A percentile compares a stretch with the other conserved stretches of the same genome.
phyloP scores from a whole-genome alignment of 352 stramenopile genomes.

The Thalassiosira delicatula region DNA sequence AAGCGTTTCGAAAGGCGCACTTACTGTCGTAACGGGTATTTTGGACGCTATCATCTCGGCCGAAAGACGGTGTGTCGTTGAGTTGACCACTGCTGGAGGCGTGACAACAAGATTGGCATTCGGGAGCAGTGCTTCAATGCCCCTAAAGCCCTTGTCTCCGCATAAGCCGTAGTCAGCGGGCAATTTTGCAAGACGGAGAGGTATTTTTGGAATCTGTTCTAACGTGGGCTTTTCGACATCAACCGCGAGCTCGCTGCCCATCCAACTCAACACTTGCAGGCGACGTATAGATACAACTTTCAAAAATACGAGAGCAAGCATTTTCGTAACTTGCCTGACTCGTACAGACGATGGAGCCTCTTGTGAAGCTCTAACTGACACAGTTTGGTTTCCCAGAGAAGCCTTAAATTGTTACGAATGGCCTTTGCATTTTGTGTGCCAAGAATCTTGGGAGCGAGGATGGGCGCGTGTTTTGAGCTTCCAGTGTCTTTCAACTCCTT shows the following conservation, averaged over 20 bases:
- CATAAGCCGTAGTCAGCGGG: neutral
- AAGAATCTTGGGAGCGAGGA: too few species aligned
- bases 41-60: too few species aligned
- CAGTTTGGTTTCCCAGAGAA: conserved; percentile 9
- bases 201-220: neutral
- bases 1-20: too few species aligned
- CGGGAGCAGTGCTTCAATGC: neutral
- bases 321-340: neutral
- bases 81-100: too few species aligned
- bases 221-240: neutral
- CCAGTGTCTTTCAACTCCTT: too few species aligned
- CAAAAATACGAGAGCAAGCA: conserved; percentile 3
- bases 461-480: too few species aligned
- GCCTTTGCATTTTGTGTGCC: neutral
- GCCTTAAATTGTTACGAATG: neutral
- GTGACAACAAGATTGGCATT: too few species aligned
- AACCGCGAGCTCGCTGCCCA: conserved; percentile 1
- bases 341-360: conserved; percentile 1
- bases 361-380: conserved; percentile 2
- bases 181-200: conserved; percentile 6
- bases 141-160: conserved; percentile 7
- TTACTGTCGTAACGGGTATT: too few species aligned
- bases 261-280: conserved; percentile 2
- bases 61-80: too few species aligned
- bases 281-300: neutral